Evolutionary conservation across 2,329 filamentous ascomycete species (phyloP).

Genomic region (Colletotrichum higginsianum): DNA sequence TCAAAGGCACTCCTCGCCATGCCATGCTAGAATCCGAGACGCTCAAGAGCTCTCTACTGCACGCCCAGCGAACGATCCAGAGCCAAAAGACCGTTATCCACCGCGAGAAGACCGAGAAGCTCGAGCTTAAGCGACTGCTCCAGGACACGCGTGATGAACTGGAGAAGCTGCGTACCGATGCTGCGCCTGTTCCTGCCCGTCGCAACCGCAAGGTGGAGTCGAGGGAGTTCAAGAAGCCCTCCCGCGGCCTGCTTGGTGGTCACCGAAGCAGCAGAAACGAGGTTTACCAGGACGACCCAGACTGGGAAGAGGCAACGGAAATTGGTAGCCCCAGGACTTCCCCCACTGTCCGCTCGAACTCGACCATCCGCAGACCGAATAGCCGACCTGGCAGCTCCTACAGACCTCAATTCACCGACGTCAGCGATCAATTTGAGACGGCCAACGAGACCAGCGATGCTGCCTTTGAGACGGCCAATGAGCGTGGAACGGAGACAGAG

Average conservation of each 20-base stretch:
- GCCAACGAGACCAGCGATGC: slow-evolving; percentile 82
- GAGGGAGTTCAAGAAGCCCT: slow-evolving; percentile 83
- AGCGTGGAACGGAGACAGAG: slow-evolving; percentile 89
- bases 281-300: slow-evolving; percentile 82
- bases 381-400: slow-evolving; percentile 40
- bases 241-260: slow-evolving; percentile 78
- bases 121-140: slow-evolving; percentile 94
- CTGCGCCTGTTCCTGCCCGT: slow-evolving; percentile 64
- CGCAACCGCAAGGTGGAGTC: slow-evolving; percentile 75
- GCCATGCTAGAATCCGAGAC: slow-evolving; percentile 96
- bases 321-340: slow-evolving; percentile 69
- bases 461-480: slow-evolving; percentile 79
- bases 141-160: slow-evolving; percentile 96
- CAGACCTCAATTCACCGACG: slow-evolving; percentile 57
- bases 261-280: slow-evolving; percentile 83
- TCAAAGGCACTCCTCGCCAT: slow-evolving; percentile 92
- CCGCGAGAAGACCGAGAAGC: slow-evolving; percentile 98
- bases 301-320: slow-evolving; percentile 85
- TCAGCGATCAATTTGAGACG: slow-evolving; percentile 82
- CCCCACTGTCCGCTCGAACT: slow-evolving; percentile 49
- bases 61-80: slow-evolving; percentile 97
- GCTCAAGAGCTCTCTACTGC: slow-evolving; percentile 91
- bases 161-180: slow-evolving; percentile 76
- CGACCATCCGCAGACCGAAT: slow-evolving; percentile 48
- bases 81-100: slow-evolving; percentile 95